Conservation (phyloP, 2,329 filamentous ascomycete species). For the Paraphaeosphaeria minitans region DNA sequence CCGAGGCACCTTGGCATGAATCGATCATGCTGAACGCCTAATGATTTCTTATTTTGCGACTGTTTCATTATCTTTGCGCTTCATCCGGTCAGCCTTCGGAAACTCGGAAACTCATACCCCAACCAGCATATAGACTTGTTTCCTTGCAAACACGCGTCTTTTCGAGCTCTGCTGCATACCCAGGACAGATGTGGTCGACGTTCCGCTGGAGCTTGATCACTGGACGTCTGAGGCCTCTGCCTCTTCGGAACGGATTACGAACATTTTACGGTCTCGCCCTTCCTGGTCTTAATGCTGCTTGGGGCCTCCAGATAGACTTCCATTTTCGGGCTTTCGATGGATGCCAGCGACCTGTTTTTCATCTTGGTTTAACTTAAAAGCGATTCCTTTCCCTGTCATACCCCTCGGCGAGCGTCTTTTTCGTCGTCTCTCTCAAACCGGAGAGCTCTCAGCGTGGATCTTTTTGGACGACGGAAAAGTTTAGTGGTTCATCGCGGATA, state of each 20-base stretch:
- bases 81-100: slow-evolving; percentile 45
- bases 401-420: slow-evolving; percentile 36
- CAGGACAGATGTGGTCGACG: slow-evolving; percentile 42
- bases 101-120: slow-evolving; percentile 54
- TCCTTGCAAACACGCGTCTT: slow-evolving; percentile 49
- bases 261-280: slow-evolving; percentile 47
- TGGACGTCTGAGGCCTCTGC: slow-evolving; percentile 43
- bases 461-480: slow-evolving; percentile 42
- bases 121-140: slow-evolving; percentile 59
- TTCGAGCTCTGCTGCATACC: slow-evolving; percentile 47
- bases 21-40: slow-evolving; percentile 5
- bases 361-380: slow-evolving; percentile 44
- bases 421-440: slow-evolving; percentile 31
- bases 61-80: slow-evolving; percentile 35
- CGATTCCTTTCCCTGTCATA: slow-evolving; percentile 44
- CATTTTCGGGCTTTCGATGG: slow-evolving; percentile 44
- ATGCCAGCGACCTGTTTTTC: slow-evolving; percentile 41
- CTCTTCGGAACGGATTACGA: slow-evolving; percentile 46
- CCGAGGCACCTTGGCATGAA: slow-evolving; percentile 16
- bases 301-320: slow-evolving; percentile 47
- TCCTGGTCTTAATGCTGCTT: slow-evolving; percentile 47
- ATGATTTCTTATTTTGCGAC: slow-evolving; percentile 26
- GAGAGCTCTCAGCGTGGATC: slow-evolving; percentile 33
- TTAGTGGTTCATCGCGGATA: slow-evolving; percentile 45
- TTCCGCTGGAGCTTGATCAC: slow-evolving; percentile 43